A percentile compares a stretch with the other conserved stretches of the same genome.
Evolutionary conservation across 1,139 yeast genomes (phyloP).

Genomic region (Taphrina betulina): DNA sequence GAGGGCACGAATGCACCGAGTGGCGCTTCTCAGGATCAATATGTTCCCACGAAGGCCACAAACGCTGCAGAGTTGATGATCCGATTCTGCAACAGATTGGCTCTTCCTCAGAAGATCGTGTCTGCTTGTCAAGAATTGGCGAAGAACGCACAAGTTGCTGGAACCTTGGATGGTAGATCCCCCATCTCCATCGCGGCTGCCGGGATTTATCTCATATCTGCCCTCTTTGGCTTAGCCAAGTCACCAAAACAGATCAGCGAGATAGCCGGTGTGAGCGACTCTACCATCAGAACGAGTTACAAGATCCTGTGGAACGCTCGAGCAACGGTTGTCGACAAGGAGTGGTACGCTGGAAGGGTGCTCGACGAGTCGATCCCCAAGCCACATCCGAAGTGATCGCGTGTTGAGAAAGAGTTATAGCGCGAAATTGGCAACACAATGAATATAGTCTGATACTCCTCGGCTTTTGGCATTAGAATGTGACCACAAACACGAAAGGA

Average conservation of each 20-base stretch:
- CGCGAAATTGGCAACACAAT: too few relatives aligned
- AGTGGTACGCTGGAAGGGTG: slow-evolving; percentile 23
- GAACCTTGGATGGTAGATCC: slow-evolving; percentile 93
- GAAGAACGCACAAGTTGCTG: slow-evolving; percentile 81
- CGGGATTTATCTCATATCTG: slow-evolving; percentile 88
- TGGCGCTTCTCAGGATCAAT: slow-evolving; percentile 31
- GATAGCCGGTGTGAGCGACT: slow-evolving; percentile 96
- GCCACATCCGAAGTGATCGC: slow-evolving; percentile 20
- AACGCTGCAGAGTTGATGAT: slow-evolving; percentile 92
- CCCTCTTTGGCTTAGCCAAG: slow-evolving; percentile 64
- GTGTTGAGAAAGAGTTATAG: too few relatives aligned
- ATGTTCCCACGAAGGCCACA: slow-evolving; percentile 47
- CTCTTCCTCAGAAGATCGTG: slow-evolving; percentile 77
- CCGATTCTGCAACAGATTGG: slow-evolving; percentile 93
- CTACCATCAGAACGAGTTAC: slow-evolving; percentile 91
- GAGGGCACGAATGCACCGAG: slow-evolving; percentile 30
- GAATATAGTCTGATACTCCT: too few relatives aligned
- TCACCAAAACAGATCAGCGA: slow-evolving; percentile 83
- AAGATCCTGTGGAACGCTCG: slow-evolving; percentile 62
- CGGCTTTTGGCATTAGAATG: too few relatives aligned
- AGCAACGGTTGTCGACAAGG: slow-evolving; percentile 26
- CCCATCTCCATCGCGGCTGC: slow-evolving; percentile 98
- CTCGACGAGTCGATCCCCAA: slow-evolving; percentile 21
- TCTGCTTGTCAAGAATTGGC: slow-evolving; percentile 94
- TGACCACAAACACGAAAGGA: too few relatives aligned